Percentiles rank a stretch among this genome's conserved stretches.
These are phyloP conservation scores for Septoria petroselini DNA, from an alignment of 2,329 filamentous ascomycete species.

Conservation along the genomic window DNA sequence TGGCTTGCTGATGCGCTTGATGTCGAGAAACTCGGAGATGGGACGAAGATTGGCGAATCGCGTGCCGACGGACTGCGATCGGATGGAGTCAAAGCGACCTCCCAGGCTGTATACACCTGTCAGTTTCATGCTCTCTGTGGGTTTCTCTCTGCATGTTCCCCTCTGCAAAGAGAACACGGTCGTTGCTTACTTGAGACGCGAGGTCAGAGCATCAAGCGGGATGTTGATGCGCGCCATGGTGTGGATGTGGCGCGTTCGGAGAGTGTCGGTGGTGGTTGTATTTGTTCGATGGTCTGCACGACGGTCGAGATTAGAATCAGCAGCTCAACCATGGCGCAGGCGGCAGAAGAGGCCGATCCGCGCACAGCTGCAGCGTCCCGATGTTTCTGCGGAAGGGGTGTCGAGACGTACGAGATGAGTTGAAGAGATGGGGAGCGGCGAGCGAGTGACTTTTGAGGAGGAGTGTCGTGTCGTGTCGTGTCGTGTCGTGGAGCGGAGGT, in stretches of 20 bases:
- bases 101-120: slow-evolving; percentile 47
- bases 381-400: slow-evolving; percentile 2
- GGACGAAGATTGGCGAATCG: slow-evolving; percentile 92
- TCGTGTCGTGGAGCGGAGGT: not conserved
- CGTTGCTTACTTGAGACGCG: slow-evolving; percentile 65
- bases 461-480: not conserved
- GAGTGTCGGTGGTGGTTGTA: not conserved
- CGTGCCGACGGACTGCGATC: slow-evolving; percentile 71
- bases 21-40: slow-evolving; percentile 87
- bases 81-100: slow-evolving; percentile 80
- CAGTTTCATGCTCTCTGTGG: slow-evolving; percentile 9
- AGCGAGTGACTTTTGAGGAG: slow-evolving; percentile 8
- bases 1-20: slow-evolving; percentile 94
- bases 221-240: slow-evolving; percentile 70
- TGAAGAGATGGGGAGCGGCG: too few relatives aligned
- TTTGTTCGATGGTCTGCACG: slow-evolving; percentile 2
- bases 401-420: too few relatives aligned
- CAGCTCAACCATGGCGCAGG: slow-evolving; percentile 4
- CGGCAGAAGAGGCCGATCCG: not conserved
- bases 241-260: slow-evolving; percentile 7
- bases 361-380: slow-evolving; percentile 9
- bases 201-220: slow-evolving; percentile 85
- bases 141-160: not conserved
- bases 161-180: slow-evolving; percentile 3
- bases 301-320: slow-evolving; percentile 5